A percentile compares a stretch with the other conserved stretches of the same genome.
These are phyloP conservation scores for Pseudogymnoascus sp. DNA, from an alignment of 2,329 filamentous ascomycete genomes.

Conservation along the genomic window DNA sequence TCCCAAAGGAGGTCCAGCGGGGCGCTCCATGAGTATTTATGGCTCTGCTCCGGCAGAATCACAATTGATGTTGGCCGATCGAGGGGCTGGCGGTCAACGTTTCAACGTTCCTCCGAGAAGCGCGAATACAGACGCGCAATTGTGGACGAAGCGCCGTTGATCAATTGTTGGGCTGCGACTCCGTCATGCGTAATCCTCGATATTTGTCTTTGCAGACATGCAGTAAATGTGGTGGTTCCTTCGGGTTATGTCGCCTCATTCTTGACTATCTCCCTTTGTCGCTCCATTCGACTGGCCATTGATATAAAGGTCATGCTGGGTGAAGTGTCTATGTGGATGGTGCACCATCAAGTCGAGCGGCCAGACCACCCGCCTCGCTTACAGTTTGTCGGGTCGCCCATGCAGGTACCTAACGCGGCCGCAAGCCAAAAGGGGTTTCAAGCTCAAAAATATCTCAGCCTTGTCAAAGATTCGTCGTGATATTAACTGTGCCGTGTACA, in stretches of 20 bases:
- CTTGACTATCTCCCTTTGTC: background rate
- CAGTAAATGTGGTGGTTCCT: background rate
- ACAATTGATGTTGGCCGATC: slow-evolving; percentile 16
- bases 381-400: slow-evolving; percentile 5
- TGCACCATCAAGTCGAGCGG: background rate
- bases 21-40: slow-evolving; percentile 26
- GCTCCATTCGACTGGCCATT: background rate
- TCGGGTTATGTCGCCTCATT: background rate
- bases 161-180: background rate
- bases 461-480: slow-evolving; percentile 3
- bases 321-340: slow-evolving; percentile 4
- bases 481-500: background rate
- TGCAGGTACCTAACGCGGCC: slow-evolving; percentile 7
- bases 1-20: slow-evolving; percentile 27
- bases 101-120: slow-evolving; percentile 18
- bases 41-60: slow-evolving; percentile 12
- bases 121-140: slow-evolving; percentile 6
- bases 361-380: slow-evolving; percentile 6
- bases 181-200: background rate
- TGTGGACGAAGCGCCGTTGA: slow-evolving; percentile 7
- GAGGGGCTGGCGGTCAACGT: slow-evolving; percentile 20
- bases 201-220: background rate
- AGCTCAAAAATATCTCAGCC: background rate
- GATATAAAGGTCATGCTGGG: background rate
- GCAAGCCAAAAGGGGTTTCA: slow-evolving; percentile 3